Conservation (phyloP, 2,329 filamentous ascomycete genomes). For the Xylariaceae sp. region DNA sequence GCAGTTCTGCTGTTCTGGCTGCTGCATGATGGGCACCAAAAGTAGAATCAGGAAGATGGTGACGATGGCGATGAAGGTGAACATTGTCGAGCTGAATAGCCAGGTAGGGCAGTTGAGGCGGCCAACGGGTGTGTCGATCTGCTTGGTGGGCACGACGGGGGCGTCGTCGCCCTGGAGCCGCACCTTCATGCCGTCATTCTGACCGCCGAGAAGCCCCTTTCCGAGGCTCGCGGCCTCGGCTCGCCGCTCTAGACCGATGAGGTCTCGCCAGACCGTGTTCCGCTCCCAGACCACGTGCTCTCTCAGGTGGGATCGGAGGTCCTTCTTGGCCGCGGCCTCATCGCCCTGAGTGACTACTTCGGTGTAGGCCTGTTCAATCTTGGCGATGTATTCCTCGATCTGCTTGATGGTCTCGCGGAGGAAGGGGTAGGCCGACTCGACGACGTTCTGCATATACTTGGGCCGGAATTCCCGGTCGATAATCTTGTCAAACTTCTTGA, state of each 20-base stretch:
- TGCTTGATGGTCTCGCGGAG: constrained; percentile 60
- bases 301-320: constrained; percentile 80
- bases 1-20: constrained; percentile 90
- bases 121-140: constrained; percentile 73
- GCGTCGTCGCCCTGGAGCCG: constrained; percentile 80
- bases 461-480: constrained; percentile 73
- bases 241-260: constrained; percentile 95
- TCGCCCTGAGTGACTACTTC: constrained; percentile 78
- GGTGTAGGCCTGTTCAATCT: constrained; percentile 74
- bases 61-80: constrained; percentile 64
- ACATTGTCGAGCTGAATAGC: constrained; percentile 76
- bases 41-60: constrained; percentile 68
- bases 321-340: constrained; percentile 65
- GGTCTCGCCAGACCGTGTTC: constrained; percentile 97
- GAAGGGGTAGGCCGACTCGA: constrained; percentile 79
- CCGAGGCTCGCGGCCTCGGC: constrained; percentile 91
- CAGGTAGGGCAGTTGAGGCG: constrained; percentile 69
- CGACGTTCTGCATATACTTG: constrained; percentile 64
- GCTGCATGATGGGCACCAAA: constrained; percentile 72
- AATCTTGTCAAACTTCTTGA: constrained; percentile 99
- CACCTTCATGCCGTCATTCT: constrained; percentile 58
- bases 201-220: constrained; percentile 70
- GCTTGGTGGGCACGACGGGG: constrained; percentile 52
- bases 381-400: constrained; percentile 63
- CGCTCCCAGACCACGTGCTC: constrained; percentile 99